Conservation (phyloP, 176 grass and related monocot genomes). For the Phyllostachys edulis region DNA sequence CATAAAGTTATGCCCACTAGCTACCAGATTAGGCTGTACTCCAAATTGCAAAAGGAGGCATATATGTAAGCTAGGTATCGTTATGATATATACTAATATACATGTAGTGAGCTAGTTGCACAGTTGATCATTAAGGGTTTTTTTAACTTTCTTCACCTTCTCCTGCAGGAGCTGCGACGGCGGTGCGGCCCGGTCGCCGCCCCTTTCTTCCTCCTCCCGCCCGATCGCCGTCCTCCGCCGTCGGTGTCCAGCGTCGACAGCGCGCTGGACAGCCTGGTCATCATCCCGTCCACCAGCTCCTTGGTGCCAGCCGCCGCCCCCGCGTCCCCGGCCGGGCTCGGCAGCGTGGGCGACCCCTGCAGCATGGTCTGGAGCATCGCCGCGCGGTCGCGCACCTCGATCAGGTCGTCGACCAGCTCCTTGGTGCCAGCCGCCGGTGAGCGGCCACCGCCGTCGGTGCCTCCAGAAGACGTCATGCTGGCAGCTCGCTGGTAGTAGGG, state of each 20-base stretch:
- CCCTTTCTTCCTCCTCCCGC: conserved; percentile 14
- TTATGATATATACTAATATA: neutral
- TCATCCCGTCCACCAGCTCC: conserved; percentile 40
- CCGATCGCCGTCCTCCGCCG: neutral
- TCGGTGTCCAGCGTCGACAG: conserved; percentile 16
- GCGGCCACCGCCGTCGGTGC: neutral
- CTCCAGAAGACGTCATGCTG: conserved; percentile 5
- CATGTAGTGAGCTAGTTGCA: conserved; percentile 11
- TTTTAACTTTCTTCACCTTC: conserved; percentile 50
- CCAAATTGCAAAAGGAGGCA: conserved; percentile 1
- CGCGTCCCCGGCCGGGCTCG: neutral
- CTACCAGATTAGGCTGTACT: neutral
- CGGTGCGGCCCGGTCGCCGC: conserved; percentile 12
- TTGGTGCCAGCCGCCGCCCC: neutral
- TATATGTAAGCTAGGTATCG: neutral
- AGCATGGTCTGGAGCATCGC: conserved; percentile 41
- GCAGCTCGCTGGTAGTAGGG: neutral
- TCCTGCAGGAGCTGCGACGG: conserved; percentile 24
- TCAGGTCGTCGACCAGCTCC: conserved; percentile 18
- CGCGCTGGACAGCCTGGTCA: conserved; percentile 39
- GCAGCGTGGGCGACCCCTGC: neutral
- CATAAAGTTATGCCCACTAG: conserved; percentile 20
- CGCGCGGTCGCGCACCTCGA: conserved; percentile 1
- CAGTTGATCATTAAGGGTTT: neutral
- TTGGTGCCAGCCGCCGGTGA: neutral